These are phyloP conservation scores for Brassica balearica DNA, from an alignment of 441 rosid species.

Conservation along the genomic window DNA sequence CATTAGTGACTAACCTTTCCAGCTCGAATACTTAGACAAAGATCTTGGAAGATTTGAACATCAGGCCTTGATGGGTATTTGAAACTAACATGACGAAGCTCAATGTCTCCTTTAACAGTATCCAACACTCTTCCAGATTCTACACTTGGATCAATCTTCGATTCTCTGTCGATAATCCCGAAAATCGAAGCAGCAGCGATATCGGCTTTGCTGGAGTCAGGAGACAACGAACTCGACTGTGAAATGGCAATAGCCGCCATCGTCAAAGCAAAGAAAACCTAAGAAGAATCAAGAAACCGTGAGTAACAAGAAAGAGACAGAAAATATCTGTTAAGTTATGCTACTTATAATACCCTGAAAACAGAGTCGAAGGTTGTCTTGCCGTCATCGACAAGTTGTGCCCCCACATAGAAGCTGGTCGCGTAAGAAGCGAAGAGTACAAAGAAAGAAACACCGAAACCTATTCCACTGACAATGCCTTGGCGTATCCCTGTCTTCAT, in stretches of 20 bases:
- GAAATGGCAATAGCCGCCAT: constrained; percentile 51
- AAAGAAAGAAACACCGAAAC: constrained; percentile 55
- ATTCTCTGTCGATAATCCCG: constrained; percentile 50
- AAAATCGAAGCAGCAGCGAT: constrained; percentile 53
- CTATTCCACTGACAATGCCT: constrained; percentile 57
- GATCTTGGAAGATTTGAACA: constrained; percentile 53
- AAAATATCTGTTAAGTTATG: not conserved
- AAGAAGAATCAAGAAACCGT: not conserved
- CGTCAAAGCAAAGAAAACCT: constrained; percentile 59
- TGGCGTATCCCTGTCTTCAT: constrained; percentile 53
- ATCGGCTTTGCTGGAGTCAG: constrained; percentile 52
- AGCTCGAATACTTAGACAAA: constrained; percentile 51
- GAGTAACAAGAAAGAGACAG: not conserved
- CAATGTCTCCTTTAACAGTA: constrained; percentile 54
- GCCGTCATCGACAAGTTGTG: constrained; percentile 52
- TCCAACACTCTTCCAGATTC: constrained; percentile 47
- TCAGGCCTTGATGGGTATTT: constrained; percentile 56
- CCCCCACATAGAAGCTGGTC: constrained; percentile 54
- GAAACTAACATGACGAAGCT: constrained; percentile 53
- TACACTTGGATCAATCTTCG: constrained; percentile 53
- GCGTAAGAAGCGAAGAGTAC: constrained; percentile 52
- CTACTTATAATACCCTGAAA: constrained; percentile 46
- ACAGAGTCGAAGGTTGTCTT: constrained; percentile 49
- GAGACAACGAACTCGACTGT: constrained; percentile 54
- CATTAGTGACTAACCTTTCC: constrained; percentile 48